Evolutionary conservation across 495 filamentous ascomycete species (phyloP).

Genomic region (Xylaria cubensis): DNA sequence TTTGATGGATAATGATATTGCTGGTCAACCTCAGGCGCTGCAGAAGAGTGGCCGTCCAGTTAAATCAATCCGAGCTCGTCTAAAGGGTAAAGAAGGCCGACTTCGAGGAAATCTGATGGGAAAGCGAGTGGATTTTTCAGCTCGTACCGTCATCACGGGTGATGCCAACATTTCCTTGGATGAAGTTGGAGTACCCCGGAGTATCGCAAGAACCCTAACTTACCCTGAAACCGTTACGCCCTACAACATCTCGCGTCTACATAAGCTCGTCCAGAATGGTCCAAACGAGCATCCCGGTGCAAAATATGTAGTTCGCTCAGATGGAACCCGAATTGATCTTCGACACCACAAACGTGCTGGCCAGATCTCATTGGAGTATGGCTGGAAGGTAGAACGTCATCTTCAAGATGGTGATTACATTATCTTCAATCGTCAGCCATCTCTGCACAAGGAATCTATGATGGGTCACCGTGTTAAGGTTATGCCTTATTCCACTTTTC

Average conservation of each 20-base stretch:
- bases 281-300: slow-evolving; percentile 95
- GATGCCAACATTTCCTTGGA: slow-evolving; percentile 96
- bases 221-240: slow-evolving; percentile 98
- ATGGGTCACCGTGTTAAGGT: slow-evolving; percentile 98
- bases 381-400: slow-evolving; percentile 98
- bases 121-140: slow-evolving; percentile 99
- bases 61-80: slow-evolving; percentile 91
- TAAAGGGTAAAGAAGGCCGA: slow-evolving; percentile 98
- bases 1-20: slow-evolving; percentile 99
- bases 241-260: slow-evolving; percentile 94
- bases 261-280: slow-evolving; percentile 86
- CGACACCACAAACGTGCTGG: slow-evolving; percentile 86
- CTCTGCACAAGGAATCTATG: slow-evolving; percentile 99
- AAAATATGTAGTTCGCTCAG: slow-evolving; percentile 90
- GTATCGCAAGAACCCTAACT: slow-evolving; percentile 87
- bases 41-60: slow-evolving; percentile 96
- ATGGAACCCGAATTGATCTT: slow-evolving; percentile 91
- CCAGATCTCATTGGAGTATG: slow-evolving; percentile 84
- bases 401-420: slow-evolving; percentile 95
- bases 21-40: slow-evolving; percentile 91
- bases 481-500: slow-evolving; percentile 98
- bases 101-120: slow-evolving; percentile 98
- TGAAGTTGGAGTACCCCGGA: slow-evolving; percentile 92
- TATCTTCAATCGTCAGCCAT: slow-evolving; percentile 99
- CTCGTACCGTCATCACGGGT: slow-evolving; percentile 98